phyloP scores from a whole-genome alignment of 306 rosid species.

The Mimosa bimucronata region DNA sequence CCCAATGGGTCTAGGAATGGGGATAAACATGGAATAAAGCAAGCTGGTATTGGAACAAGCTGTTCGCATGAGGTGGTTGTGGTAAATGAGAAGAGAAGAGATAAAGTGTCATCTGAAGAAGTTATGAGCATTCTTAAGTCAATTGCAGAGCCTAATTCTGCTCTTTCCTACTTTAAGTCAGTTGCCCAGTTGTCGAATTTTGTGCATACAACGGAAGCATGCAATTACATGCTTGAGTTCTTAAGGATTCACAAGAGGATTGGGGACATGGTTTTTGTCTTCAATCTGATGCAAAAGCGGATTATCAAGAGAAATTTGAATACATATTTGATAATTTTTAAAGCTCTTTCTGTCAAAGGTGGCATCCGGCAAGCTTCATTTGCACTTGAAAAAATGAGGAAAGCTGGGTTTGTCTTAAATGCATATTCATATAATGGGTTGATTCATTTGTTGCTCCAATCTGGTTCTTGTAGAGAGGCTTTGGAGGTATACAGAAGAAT shows the following conservation, averaged over 20 bases:
- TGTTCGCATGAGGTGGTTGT: constrained; percentile 44
- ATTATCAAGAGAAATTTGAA: constrained; percentile 62
- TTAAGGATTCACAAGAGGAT: constrained; percentile 58
- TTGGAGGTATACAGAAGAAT: constrained; percentile 72
- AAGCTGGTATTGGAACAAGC: constrained; percentile 45
- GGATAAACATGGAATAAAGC: constrained; percentile 52
- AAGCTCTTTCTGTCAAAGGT: constrained; percentile 71
- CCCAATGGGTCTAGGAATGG: constrained; percentile 49
- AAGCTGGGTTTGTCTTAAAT: constrained; percentile 76
- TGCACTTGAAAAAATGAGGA: constrained; percentile 71
- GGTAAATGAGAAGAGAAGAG: constrained; percentile 47
- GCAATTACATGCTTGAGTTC: constrained; percentile 87
- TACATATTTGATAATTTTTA: constrained; percentile 74
- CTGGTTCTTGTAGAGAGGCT: constrained; percentile 72
- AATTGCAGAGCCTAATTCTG: constrained; percentile 54
- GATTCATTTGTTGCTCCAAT: constrained; percentile 73
- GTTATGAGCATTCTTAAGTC: constrained; percentile 67
- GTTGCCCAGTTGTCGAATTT: constrained; percentile 61
- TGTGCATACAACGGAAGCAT: constrained; percentile 80
- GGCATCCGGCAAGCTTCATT: constrained; percentile 70
- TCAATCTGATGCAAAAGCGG: constrained; percentile 79
- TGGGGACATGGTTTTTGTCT: constrained; percentile 77
- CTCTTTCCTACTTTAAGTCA: constrained; percentile 70
- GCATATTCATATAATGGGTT: constrained; percentile 90
- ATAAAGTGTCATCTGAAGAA: constrained; percentile 64